Conservation (phyloP, 768 basidiomycete species). For the Obba rivulosa region DNA sequence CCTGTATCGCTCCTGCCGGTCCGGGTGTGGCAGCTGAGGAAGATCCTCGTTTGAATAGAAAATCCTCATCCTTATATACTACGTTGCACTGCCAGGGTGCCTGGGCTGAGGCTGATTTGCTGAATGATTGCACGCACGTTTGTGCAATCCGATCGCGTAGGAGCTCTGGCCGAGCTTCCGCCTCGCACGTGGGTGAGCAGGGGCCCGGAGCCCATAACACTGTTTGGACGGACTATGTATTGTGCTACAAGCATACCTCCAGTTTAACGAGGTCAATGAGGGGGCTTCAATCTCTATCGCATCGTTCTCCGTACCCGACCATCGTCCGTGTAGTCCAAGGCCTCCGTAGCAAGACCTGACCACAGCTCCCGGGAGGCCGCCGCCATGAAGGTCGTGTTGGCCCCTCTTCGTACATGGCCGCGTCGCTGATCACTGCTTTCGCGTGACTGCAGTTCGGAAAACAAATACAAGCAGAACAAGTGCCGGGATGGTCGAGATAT, state of each 20-base stretch:
- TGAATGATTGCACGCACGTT: conserved; percentile 15
- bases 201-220: neutral
- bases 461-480: conserved; percentile 91
- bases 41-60: conserved; percentile 61
- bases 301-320: too few species aligned
- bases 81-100: neutral
- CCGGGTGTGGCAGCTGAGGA: conserved; percentile 77
- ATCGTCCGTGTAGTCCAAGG: too few species aligned
- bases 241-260: too few species aligned
- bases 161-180: conserved; percentile 2
- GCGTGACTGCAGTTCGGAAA: conserved; percentile 79
- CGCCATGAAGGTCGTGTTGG: conserved; percentile 26
- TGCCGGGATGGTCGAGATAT: conserved; percentile 93
- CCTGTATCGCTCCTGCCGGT: conserved; percentile 81
- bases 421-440: neutral
- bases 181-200: conserved; percentile 16
- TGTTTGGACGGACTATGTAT: too few species aligned
- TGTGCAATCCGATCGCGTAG: conserved; percentile 13
- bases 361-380: neutral
- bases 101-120: too few species aligned
- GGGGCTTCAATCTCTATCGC: too few species aligned
- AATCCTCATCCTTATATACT: neutral
- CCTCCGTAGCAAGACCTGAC: too few species aligned
- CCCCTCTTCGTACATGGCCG: neutral
- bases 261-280: too few species aligned